These are phyloP conservation scores for Thraustochytrium striatum DNA, from an alignment of 352 stramenopile species.

Conservation along the genomic window DNA sequence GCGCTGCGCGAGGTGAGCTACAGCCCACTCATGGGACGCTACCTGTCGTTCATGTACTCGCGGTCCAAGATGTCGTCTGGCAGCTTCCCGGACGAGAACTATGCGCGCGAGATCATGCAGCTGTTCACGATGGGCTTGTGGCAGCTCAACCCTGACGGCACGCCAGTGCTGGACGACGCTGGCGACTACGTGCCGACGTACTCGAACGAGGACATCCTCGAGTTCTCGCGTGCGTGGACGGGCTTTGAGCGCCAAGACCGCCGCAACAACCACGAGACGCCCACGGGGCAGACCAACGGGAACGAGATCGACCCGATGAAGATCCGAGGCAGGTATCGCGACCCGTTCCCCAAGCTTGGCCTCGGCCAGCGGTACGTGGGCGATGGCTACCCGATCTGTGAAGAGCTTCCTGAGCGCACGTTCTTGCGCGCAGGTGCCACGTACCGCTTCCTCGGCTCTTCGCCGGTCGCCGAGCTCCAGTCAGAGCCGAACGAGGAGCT, in stretches of 20 bases:
- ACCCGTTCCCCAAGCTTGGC: constrained; percentile 62
- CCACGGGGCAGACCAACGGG: not conserved
- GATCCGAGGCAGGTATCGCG: constrained; percentile 58
- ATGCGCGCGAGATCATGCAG: constrained; percentile 63
- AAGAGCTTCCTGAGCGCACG: constrained; percentile 57
- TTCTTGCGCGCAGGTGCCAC: constrained; percentile 60
- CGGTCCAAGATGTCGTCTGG: constrained; percentile 57
- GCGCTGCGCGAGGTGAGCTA: constrained; percentile 63
- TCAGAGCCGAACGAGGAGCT: not conserved
- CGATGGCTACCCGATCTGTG: constrained; percentile 63
- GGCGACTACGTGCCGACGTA: constrained; percentile 56
- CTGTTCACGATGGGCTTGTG: constrained; percentile 62
- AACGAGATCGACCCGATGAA: constrained; percentile 62
- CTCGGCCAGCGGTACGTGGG: constrained; percentile 61
- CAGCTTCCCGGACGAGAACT: constrained; percentile 62
- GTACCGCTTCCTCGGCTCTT: constrained; percentile 53
- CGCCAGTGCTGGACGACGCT: constrained; percentile 50
- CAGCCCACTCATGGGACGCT: constrained; percentile 64
- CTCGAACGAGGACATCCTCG: constrained; percentile 60
- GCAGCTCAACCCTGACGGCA: constrained; percentile 60
- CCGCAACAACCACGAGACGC: constrained; percentile 53
- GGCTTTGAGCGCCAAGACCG: constrained; percentile 59
- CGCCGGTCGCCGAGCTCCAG: constrained; percentile 11
- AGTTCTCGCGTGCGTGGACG: constrained; percentile 62
- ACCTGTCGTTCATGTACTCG: constrained; percentile 60